Percentiles rank a stretch among this genome's conserved stretches.
phyloP scores from a whole-genome alignment of 2,329 filamentous ascomycete species.

The Basipetospora chlamydospora region DNA sequence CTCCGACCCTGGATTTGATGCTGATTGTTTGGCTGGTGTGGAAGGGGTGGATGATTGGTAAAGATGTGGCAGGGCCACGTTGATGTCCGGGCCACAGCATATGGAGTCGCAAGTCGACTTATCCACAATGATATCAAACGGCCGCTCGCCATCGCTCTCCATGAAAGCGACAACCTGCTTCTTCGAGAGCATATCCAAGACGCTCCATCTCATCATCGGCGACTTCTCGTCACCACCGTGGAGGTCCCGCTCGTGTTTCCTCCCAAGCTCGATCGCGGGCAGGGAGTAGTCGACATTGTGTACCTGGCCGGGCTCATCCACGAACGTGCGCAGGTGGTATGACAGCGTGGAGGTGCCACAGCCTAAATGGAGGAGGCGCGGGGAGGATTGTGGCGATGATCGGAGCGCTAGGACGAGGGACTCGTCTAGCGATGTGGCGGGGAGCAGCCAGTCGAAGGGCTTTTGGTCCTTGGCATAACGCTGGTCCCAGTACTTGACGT shows the following conservation, averaged over 20 bases:
- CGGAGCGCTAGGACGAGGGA: background rate
- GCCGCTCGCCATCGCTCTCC: background rate
- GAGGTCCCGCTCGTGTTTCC: background rate
- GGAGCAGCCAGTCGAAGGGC: slow-evolving; percentile 4
- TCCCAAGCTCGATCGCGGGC: background rate
- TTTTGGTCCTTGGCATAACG: background rate
- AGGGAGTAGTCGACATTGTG: slow-evolving; percentile 4
- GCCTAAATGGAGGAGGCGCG: slow-evolving; percentile 1
- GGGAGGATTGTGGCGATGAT: background rate
- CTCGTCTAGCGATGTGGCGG: background rate
- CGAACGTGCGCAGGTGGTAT: slow-evolving; percentile 1
- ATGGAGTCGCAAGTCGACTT: slow-evolving; percentile 4
- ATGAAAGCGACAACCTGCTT: background rate
- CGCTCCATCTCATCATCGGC: background rate
- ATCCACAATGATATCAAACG: slow-evolving; percentile 2
- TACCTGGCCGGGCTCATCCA: background rate
- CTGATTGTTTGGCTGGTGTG: too few species aligned
- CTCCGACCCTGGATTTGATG: too few species aligned
- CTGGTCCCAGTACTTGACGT: slow-evolving; percentile 2
- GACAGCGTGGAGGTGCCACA: slow-evolving; percentile 4
- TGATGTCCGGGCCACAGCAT: slow-evolving; percentile 1
- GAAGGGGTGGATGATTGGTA: background rate
- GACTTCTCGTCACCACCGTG: background rate
- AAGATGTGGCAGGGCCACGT: background rate
- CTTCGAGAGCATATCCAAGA: background rate